Evolutionary conservation across 805 yeast genomes (phyloP).

Genomic region (Candida quercuum): DNA sequence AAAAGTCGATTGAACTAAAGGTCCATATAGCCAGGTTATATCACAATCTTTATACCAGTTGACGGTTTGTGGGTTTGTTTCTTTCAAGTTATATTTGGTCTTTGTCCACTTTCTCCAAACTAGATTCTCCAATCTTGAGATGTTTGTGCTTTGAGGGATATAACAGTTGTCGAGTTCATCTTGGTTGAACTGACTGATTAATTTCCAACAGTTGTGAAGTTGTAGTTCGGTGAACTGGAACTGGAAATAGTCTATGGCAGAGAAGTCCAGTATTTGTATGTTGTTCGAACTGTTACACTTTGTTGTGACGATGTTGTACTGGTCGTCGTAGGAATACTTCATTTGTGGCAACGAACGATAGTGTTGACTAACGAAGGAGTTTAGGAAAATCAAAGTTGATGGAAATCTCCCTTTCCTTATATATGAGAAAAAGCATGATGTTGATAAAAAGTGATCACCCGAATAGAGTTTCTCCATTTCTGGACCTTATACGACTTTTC

Average conservation of each 20-base stretch:
- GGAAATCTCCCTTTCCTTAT: too few species aligned
- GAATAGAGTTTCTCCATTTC: neutral
- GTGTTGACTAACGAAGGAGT: neutral
- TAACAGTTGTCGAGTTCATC: conserved; percentile 20
- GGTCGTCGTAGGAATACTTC: conserved; percentile 23
- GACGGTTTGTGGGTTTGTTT: conserved; percentile 73
- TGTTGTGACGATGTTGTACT: conserved; percentile 15
- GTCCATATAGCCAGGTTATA: conserved; percentile 95
- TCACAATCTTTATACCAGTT: conserved; percentile 96
- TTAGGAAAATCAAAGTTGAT: too few species aligned
- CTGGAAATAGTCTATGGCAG: conserved; percentile 37
- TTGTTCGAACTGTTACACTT: conserved; percentile 8
- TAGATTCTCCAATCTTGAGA: conserved; percentile 65
- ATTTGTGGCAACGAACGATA: conserved; percentile 6
- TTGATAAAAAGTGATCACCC: too few species aligned
- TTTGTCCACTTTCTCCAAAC: conserved; percentile 97
- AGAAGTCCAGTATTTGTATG: conserved; percentile 7
- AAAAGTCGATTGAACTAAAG: conserved; percentile 29
- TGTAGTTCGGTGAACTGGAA: conserved; percentile 30
- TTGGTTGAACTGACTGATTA: conserved; percentile 27
- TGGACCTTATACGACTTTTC: neutral
- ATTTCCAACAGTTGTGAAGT: conserved; percentile 37
- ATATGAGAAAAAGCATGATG: too few species aligned
- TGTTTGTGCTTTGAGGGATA: conserved; percentile 30
- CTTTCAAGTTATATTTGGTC: conserved; percentile 50